Evolutionary conservation across 1,139 yeast species (phyloP).

Genomic region (Candida tetrigidarum): DNA sequence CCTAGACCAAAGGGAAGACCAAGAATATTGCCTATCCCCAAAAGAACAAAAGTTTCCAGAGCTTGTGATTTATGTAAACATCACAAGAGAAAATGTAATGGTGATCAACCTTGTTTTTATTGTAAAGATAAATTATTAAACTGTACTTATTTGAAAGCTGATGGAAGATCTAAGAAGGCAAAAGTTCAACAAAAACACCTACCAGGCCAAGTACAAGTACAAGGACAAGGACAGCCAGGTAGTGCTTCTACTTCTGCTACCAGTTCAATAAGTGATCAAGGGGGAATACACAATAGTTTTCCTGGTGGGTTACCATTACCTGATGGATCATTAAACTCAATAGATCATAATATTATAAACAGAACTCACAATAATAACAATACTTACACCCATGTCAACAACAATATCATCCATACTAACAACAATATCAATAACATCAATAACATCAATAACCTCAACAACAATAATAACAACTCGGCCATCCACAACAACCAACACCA

Average conservation of each 20-base stretch:
- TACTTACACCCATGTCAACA: not conserved
- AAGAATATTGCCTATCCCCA: constrained; percentile 14
- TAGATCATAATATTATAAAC: constrained; percentile 15
- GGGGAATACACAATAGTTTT: not conserved
- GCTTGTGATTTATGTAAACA: constrained; percentile 45
- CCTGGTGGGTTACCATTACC: constrained; percentile 1
- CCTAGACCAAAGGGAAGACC: constrained; percentile 19
- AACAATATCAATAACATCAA: constrained; percentile 1
- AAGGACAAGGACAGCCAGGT: constrained; percentile 2
- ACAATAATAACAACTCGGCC: constrained; percentile 1
- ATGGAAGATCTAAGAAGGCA: constrained; percentile 29
- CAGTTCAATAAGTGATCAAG: constrained; percentile 2
- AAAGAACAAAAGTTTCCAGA: constrained; percentile 35
- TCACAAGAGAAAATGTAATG: constrained; percentile 34
- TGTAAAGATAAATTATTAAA: constrained; percentile 27
- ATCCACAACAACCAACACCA: too few relatives aligned
- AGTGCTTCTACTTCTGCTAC: not conserved
- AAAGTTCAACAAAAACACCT: constrained; percentile 14
- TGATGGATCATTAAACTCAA: not conserved
- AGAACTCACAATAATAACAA: not conserved
- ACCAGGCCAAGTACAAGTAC: too few relatives aligned
- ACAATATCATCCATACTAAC: constrained; percentile 16
- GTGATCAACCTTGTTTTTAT: constrained; percentile 29
- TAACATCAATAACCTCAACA: constrained; percentile 8
- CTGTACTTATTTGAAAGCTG: constrained; percentile 30